Base-by-base conservation (phyloP, 495 filamentous ascomycete genomes). In the Lepraria neglecta region DNA sequence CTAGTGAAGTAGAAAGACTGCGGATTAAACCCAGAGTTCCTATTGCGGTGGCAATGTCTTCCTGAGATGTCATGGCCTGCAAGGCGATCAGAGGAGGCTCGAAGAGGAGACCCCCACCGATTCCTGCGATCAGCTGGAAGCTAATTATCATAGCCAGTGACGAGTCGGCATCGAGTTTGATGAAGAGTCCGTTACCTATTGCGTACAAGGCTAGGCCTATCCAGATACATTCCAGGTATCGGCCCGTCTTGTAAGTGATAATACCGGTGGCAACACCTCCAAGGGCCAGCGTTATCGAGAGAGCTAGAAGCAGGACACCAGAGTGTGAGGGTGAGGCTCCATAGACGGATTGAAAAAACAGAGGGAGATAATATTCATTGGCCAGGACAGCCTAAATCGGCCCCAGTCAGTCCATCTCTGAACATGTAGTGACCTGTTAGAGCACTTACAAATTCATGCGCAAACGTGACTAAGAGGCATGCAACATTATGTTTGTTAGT, bases 41-140 rank as follows among this genome's bases (percentile, higher is more conserved):
- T 0, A 89, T 94, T 3, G 89, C 91, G 0, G 87, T 83, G 0
- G 86, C 91, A 17, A 87, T 87, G 53, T 95, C 88, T 6, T 79
- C 75, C 30, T 84, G 82, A 1, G 80, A 73, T 58, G 91, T 82
- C 30, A 79, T 79, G n/a, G 82, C 81, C 63, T 94, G 90, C 1
- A 95, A 74, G 0, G 91, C 89, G 47, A 95, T 86, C 40, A 95
- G 80, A 0, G 91, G 90, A 0, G 86, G 75, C 67, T 73, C 67
- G 67, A 81, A 80, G 28, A 79, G 72, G 27, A 79, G 68, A 3
- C 78, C 78, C 3, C 73, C 73, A 2, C 78, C 78, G 2, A 75
- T 58, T 21, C 88, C 90, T 6, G 82, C 78, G 30, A 91, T 67
- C 53, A 90, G 77, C 65, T 89, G 85, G 68, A 74, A 85, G 3